Evolutionary conservation across 441 rosid genomes (phyloP).

Genomic region (Gossypium aridum): DNA sequence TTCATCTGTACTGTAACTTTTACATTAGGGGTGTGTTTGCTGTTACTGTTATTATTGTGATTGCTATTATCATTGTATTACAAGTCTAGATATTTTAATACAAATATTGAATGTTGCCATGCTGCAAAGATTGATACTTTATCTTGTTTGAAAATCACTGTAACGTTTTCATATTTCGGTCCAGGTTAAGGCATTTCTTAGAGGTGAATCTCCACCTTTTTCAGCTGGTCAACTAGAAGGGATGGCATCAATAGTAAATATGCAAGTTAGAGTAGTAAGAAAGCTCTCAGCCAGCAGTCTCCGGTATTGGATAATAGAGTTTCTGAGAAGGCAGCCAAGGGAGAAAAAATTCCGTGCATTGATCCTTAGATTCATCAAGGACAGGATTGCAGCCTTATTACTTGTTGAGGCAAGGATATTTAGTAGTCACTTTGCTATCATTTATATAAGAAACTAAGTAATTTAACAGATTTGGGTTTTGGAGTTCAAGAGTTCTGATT

Average conservation of each 20-base stretch:
- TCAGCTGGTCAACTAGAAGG: slow-evolving; percentile 92
- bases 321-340: slow-evolving; percentile 69
- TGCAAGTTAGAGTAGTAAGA: slow-evolving; percentile 54
- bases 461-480: neutral
- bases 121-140: neutral
- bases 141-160: neutral
- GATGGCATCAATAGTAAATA: slow-evolving; percentile 62
- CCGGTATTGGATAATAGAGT: slow-evolving; percentile 88
- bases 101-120: neutral
- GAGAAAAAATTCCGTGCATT: slow-evolving; percentile 64
- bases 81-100: neutral
- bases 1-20: neutral
- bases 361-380: slow-evolving; percentile 80
- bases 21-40: neutral
- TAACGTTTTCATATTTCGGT: neutral
- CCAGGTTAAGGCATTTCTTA: slow-evolving; percentile 23
- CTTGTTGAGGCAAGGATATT: slow-evolving; percentile 66
- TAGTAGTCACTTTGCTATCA: neutral
- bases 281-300: slow-evolving; percentile 59
- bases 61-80: neutral
- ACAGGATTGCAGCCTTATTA: slow-evolving; percentile 64
- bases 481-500: neutral
- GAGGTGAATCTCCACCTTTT: slow-evolving; percentile 78
- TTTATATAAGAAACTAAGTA: neutral
- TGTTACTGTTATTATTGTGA: neutral